Percentiles rank a stretch among this genome's conserved stretches.
Conservation (phyloP, 345 rosid genomes). For the Salix suchowensis region DNA sequence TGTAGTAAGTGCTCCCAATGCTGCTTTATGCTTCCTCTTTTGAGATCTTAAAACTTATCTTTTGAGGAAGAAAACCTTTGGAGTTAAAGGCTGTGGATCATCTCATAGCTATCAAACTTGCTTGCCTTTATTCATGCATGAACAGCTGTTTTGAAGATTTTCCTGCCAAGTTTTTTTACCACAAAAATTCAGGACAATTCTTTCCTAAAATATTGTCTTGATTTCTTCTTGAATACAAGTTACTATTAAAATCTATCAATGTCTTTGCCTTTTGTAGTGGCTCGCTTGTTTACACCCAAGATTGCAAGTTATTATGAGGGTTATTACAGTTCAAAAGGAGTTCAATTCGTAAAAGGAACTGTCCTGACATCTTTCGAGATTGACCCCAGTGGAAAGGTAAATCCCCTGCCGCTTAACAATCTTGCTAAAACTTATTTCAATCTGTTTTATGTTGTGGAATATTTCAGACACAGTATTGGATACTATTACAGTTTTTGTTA, state of each 20-base stretch:
- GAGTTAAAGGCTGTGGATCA: neutral
- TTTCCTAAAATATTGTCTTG: neutral
- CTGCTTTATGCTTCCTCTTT: neutral
- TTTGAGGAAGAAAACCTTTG: neutral
- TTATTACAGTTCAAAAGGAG: conserved; percentile 69
- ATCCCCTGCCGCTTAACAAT: neutral
- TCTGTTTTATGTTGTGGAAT: neutral
- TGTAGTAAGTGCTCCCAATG: conserved; percentile 56
- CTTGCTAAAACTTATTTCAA: neutral
- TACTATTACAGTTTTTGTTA: neutral
- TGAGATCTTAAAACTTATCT: neutral
- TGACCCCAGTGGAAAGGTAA: conserved; percentile 62
- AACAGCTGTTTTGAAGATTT: neutral
- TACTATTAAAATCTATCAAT: neutral
- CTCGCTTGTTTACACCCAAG: conserved; percentile 82
- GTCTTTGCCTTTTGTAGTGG: conserved; percentile 50
- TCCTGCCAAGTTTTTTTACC: neutral
- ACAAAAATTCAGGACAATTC: neutral
- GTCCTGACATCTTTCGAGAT: conserved; percentile 70
- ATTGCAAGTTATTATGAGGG: conserved; percentile 77
- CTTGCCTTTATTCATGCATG: no score
- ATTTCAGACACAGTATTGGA: neutral
- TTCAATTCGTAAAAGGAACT: conserved; percentile 79
- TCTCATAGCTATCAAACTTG: neutral
- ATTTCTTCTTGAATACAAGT: neutral